Base-by-base conservation (phyloP, 2,329 filamentous ascomycete species). In the Paracoccidioides brasiliensis region DNA sequence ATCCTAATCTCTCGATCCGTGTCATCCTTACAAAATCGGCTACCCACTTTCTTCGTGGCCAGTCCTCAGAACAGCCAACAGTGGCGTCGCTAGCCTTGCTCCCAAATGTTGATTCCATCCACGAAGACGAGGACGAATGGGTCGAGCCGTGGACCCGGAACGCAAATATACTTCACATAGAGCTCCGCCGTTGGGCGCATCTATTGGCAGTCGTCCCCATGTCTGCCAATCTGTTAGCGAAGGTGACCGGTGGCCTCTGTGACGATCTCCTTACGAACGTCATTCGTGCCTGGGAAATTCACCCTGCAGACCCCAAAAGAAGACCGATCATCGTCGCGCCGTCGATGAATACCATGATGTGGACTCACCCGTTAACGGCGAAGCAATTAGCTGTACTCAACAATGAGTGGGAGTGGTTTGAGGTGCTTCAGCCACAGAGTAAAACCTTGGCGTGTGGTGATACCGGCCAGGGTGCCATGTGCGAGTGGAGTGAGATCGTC, bases 91-190 rank as follows among this genome's bases (percentile, higher is more conserved):
- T 96, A 4, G 70, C 74, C 10, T 63, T 70, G 2, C 70, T 88
- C 4, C 80, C 83, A 3, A 84, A 86, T 60, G 86, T 97, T 5
- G 89, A 94, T 45, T 87, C 78, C 22, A 78, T 96, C 50, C 90
- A 95, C 70, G 75, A 78, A 7, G 89, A 97, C 66, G 80, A 81
- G n/a, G 87, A 90, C 60, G 93, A 97, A 70, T 96, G 90, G 90
- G 74, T 70, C 1, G 74, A 77, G 45, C 82, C 87, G 0, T 97
- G 91, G 91, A 80, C 77, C 28, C 79, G 90, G 2, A 88, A 86
- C 3, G 80, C 80, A n/a, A 77, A 78, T 3, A 95, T 98, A 49
- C 72, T 97, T 55, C 93, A 98, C 66, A 97, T 98, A 62, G 88
- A 95, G 69, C 74, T 96, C 55, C 77, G 90, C 35, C 78, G 86